A percentile compares a stretch with the other conserved stretches of the same genome.
Conservation (phyloP, 805 yeast genomes). For the Hanseniaspora lindneri region DNA sequence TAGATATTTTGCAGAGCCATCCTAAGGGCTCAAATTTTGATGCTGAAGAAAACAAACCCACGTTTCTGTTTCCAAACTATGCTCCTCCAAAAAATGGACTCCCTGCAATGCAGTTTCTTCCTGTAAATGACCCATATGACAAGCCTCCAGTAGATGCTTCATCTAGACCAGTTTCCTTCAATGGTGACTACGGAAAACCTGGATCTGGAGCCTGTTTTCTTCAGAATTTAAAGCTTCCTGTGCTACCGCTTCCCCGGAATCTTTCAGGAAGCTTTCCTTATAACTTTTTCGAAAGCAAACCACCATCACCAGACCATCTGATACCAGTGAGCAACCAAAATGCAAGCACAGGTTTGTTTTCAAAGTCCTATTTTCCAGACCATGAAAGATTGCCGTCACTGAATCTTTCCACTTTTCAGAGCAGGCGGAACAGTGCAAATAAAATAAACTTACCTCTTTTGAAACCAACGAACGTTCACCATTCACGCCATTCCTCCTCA, state of each 20-base stretch:
- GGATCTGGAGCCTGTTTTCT: not conserved
- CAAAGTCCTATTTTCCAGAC: not conserved
- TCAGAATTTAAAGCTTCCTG: not conserved
- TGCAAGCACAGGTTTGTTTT: not conserved
- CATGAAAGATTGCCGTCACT: not conserved
- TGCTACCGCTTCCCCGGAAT: not conserved
- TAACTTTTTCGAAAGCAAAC: not conserved
- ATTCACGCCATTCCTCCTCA: too few relatives aligned
- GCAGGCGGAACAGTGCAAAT: not conserved
- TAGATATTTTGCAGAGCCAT: not conserved
- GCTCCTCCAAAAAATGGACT: not conserved
- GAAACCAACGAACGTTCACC: not conserved
- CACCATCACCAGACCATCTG: not conserved
- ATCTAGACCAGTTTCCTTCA: not conserved
- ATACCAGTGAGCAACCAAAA: not conserved
- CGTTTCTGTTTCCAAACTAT: not conserved
- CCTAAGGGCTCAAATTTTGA: not conserved
- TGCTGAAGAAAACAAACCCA: not conserved
- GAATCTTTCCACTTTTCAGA: not conserved
- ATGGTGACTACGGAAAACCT: not conserved
- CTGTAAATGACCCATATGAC: conserved; percentile 1
- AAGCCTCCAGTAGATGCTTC: not conserved
- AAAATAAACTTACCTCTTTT: not conserved
- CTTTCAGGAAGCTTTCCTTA: not conserved
- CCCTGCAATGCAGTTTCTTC: not conserved